phyloP scores from a whole-genome alignment of 176 grass and related monocot species.

The Cymbopogon citratus region DNA sequence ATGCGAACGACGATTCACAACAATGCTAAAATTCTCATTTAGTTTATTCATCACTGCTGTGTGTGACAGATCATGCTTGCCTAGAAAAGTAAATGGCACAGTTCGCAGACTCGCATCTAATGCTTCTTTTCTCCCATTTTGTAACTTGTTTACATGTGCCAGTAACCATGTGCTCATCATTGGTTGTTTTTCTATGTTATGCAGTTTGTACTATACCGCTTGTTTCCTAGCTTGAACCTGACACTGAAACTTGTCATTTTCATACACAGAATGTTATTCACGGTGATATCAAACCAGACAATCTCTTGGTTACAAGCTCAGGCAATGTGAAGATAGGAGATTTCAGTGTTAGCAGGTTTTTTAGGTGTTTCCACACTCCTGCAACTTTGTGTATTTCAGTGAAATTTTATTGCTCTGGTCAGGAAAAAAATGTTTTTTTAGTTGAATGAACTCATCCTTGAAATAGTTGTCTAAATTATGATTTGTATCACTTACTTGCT shows the following conservation, averaged over 20 bases:
- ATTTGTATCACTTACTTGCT: background rate
- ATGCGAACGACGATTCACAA: background rate
- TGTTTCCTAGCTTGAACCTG: background rate
- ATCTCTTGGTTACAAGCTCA: conserved; percentile 69
- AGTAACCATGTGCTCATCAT: background rate
- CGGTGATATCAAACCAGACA: conserved; percentile 89
- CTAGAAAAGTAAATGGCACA: background rate
- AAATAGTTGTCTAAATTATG: background rate
- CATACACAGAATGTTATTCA: conserved; percentile 73
- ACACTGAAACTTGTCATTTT: conserved; percentile 11
- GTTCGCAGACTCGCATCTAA: background rate
- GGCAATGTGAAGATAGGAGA: conserved; percentile 83
- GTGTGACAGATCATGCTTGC: background rate
- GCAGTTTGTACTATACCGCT: conserved; percentile 9
- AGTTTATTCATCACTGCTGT: background rate
- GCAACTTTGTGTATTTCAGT: conserved; percentile 6
- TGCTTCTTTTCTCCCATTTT: no score
- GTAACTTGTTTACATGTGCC: background rate
- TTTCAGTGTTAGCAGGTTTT: conserved; percentile 88
- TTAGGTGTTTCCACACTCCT: conserved; percentile 48
- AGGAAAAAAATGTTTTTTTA: no score
- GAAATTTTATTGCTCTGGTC: no score
- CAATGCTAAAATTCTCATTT: background rate
- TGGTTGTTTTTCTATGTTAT: background rate
- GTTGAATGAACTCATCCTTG: background rate